Conservation (phyloP, 1,284 basidiomycete species). For the Tilletia walkeri region DNA sequence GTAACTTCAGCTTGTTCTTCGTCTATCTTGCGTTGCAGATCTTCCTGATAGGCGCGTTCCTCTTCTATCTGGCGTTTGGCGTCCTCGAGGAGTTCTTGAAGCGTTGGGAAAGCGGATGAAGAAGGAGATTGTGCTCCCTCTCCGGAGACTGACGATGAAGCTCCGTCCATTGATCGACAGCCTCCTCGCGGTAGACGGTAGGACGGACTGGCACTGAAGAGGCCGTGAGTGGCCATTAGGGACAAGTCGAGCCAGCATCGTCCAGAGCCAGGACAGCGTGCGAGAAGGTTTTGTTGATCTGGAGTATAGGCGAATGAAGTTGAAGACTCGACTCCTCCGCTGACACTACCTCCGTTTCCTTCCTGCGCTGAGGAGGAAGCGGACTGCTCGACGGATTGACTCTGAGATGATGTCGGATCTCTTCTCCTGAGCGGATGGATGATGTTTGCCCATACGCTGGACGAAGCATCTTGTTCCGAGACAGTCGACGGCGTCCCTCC, state of each 20-base stretch:
- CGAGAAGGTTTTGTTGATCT: not conserved
- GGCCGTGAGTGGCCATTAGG: constrained; percentile 11
- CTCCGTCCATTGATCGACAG: not conserved
- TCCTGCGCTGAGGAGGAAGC: too few species aligned
- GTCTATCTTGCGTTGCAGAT: constrained; percentile 3
- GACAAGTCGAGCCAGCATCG: constrained; percentile 11
- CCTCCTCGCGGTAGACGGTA: constrained; percentile 1
- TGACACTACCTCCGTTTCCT: too few species aligned
- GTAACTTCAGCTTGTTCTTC: constrained; percentile 6
- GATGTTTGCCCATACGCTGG: too few species aligned
- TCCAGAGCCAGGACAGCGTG: constrained; percentile 5
- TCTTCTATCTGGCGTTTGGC: not conserved
- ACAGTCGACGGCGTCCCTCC: too few species aligned
- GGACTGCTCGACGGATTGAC: too few species aligned
- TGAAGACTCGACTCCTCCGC: too few species aligned
- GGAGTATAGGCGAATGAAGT: too few species aligned
- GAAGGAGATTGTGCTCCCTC: not conserved
- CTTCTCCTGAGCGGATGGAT: too few species aligned
- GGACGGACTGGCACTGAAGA: not conserved
- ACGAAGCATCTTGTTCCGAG: too few species aligned
- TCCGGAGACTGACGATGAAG: not conserved
- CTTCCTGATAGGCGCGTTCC: not conserved
- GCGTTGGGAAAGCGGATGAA: not conserved
- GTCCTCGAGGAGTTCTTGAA: not conserved
- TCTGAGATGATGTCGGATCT: too few species aligned